These are phyloP conservation scores for Xerocomus minutiporus DNA, from an alignment of 1,284 basidiomycete genomes.

Conservation along the genomic window DNA sequence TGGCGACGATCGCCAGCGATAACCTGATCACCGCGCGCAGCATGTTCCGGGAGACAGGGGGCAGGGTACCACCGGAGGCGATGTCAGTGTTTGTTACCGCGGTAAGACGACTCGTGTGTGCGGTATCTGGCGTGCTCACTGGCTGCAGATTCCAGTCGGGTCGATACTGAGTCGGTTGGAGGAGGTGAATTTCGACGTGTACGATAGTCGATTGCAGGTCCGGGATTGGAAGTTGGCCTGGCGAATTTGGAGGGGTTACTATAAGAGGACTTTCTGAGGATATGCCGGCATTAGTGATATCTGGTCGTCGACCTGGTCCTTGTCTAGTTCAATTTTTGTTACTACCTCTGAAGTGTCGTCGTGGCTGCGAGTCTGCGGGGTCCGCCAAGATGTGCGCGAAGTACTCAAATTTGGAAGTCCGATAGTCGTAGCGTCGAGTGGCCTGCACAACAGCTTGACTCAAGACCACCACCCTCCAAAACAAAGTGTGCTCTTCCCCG, in stretches of 20 bases:
- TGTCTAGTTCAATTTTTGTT: background rate
- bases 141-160: constrained; percentile 64
- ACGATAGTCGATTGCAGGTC: constrained; percentile 63
- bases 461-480: constrained; percentile 34
- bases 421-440: constrained; percentile 32
- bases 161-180: constrained; percentile 75
- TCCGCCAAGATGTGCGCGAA: constrained; percentile 27
- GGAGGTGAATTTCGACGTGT: constrained; percentile 78
- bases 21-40: constrained; percentile 81
- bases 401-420: constrained; percentile 39
- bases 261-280: constrained; percentile 51
- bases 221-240: constrained; percentile 86
- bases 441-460: constrained; percentile 32
- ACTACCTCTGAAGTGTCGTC: constrained; percentile 1
- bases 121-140: constrained; percentile 16
- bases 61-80: constrained; percentile 58
- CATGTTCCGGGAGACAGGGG: constrained; percentile 63
- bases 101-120: constrained; percentile 44
- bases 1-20: constrained; percentile 89
- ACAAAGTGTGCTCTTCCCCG: constrained; percentile 22
- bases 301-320: constrained; percentile 3
- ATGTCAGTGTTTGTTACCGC: constrained; percentile 78
- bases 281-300: constrained; percentile 30
- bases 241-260: constrained; percentile 76
- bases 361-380: constrained; percentile 32